Evolutionary conservation across 202 grass and related monocot genomes (phyloP).

Genomic region (Hordeum pubiflorum): DNA sequence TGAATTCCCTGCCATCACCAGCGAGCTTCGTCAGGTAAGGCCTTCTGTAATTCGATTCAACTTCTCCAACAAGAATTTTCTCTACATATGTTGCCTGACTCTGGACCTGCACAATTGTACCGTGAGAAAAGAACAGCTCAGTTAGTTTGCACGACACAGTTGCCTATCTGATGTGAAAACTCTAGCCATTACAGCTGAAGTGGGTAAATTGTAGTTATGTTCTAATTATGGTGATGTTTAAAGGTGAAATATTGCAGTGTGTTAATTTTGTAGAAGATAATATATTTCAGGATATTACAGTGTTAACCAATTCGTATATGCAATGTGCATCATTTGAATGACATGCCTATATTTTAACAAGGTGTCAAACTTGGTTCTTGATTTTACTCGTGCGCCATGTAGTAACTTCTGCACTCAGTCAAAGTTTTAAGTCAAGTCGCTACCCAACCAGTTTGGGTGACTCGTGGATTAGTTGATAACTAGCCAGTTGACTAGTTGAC

Average conservation of each 20-base stretch:
- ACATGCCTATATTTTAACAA: background rate
- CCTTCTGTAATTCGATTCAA: background rate
- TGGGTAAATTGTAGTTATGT: background rate
- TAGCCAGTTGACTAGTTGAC: background rate
- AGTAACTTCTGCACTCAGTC: background rate
- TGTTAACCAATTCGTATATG: too few relatives aligned
- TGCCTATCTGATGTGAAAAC: background rate
- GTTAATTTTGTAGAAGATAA: background rate
- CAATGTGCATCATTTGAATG: background rate
- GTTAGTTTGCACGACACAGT: background rate
- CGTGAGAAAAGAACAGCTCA: background rate
- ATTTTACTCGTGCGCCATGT: background rate
- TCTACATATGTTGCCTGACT: background rate
- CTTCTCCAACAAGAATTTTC: background rate
- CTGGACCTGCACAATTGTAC: background rate
- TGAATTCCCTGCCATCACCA: slow-evolving; percentile 47
- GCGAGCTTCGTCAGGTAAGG: slow-evolving; percentile 67
- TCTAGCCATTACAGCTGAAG: background rate
- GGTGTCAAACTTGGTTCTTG: background rate
- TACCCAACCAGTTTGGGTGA: background rate
- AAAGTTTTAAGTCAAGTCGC: background rate
- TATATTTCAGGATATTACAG: too few relatives aligned
- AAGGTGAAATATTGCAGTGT: background rate
- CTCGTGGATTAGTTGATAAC: background rate
- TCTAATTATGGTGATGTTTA: background rate